Conservation (phyloP, 768 basidiomycete species). For the Suillus sp. region DNA sequence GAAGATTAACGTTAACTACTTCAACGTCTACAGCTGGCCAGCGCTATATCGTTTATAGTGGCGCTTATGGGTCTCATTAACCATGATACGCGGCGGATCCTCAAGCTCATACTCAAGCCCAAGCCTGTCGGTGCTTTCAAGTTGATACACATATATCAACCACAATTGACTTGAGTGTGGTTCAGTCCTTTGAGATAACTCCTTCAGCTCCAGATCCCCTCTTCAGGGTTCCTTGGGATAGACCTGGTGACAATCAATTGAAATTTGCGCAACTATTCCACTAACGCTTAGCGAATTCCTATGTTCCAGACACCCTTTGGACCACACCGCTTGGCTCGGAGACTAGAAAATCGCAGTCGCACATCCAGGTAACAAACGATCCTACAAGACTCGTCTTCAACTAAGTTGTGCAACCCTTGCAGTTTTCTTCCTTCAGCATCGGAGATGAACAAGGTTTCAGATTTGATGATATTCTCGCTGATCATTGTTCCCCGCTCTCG, state of each 20-base stretch:
- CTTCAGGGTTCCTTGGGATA: conserved; percentile 29
- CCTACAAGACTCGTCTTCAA: background rate
- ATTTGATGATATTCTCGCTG: background rate
- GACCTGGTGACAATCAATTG: conserved; percentile 14
- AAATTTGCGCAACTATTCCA: conserved; percentile 11
- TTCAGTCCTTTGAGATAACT: conserved; percentile 32
- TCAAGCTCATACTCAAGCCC: conserved; percentile 31
- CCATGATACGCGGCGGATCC: conserved; percentile 13
- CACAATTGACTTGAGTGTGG: background rate
- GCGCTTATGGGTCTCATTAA: conserved; percentile 16
- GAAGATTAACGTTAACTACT: no score
- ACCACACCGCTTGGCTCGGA: conserved; percentile 18
- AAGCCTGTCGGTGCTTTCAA: conserved; percentile 28
- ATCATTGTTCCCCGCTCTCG: background rate
- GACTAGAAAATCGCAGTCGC: conserved; percentile 23
- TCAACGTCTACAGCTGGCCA: no score
- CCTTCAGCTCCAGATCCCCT: conserved; percentile 26
- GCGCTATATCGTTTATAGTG: no score
- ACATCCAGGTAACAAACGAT: background rate
- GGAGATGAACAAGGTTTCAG: background rate
- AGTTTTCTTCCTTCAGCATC: background rate
- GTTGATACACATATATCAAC: background rate
- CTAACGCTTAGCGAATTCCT: background rate
- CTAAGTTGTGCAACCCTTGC: background rate
- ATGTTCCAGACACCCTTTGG: background rate